Conservation (phyloP, 495 filamentous ascomycete genomes). For the Neurospora sp. region DNA sequence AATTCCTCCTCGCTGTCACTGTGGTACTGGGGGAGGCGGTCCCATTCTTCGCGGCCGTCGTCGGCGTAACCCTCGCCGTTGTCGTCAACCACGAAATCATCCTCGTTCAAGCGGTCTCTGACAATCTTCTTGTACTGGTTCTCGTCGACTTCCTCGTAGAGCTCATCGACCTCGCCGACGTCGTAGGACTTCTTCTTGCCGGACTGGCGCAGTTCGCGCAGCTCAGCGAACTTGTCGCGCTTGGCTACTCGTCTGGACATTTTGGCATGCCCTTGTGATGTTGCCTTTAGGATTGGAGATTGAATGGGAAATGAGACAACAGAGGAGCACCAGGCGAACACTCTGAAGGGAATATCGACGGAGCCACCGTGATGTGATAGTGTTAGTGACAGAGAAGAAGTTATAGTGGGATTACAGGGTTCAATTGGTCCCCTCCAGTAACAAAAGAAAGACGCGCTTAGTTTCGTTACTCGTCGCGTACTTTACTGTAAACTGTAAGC, state of each 20-base stretch:
- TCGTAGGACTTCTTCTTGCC: constrained; percentile 92
- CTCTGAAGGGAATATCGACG: neutral
- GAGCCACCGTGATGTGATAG: neutral
- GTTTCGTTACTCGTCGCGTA: neutral
- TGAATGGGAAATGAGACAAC: neutral
- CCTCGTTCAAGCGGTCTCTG: constrained; percentile 75
- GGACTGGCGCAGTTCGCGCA: constrained; percentile 71
- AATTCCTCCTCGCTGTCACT: constrained; percentile 66
- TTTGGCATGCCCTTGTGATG: neutral
- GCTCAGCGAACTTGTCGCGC: constrained; percentile 58
- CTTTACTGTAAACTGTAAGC: neutral
- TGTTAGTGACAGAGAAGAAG: neutral
- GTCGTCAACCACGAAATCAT: constrained; percentile 95
- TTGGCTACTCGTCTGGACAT: constrained; percentile 38
- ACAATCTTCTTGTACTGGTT: constrained; percentile 96
- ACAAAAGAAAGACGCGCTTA: neutral
- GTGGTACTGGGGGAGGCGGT: constrained; percentile 53
- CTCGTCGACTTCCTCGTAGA: constrained; percentile 96
- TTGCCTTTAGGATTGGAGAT: neutral
- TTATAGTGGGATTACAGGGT: neutral
- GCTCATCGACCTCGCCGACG: constrained; percentile 68
- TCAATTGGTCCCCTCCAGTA: neutral
- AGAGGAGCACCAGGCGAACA: neutral
- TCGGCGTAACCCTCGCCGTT: constrained; percentile 92
- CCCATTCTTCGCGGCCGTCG: constrained; percentile 96